These are phyloP conservation scores for Phytopythium helicoides DNA, from an alignment of 352 stramenopile genomes.

Conservation along the genomic window DNA sequence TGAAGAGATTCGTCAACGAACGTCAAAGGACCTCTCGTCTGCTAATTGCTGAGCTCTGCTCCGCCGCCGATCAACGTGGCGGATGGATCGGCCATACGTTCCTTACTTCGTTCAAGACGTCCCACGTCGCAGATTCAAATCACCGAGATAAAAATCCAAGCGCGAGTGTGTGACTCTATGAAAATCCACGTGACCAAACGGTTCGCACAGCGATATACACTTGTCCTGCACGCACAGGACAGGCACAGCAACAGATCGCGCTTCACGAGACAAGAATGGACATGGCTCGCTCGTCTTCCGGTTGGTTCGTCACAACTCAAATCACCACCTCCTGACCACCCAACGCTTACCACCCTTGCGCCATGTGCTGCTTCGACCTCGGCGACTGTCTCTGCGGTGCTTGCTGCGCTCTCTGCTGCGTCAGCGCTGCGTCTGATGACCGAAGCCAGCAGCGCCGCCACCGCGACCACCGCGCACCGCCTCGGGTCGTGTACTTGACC, in stretches of 20 bases:
- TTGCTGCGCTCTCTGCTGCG: slow-evolving; percentile 25
- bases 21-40: too few species aligned
- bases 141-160: background rate
- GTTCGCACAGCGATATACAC: background rate
- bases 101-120: slow-evolving; percentile 12
- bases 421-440: slow-evolving; percentile 11
- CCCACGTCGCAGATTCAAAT: slow-evolving; percentile 17
- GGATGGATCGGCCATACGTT: too few species aligned
- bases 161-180: background rate
- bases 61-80: too few species aligned
- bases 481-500: slow-evolving; percentile 33
- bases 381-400: slow-evolving; percentile 29
- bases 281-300: too few species aligned
- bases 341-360: background rate
- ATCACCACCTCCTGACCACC: background rate
- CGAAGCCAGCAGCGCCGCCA: slow-evolving; percentile 11
- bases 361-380: slow-evolving; percentile 14
- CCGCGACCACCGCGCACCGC: slow-evolving; percentile 10
- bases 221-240: too few species aligned
- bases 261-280: too few species aligned
- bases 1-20: too few species aligned
- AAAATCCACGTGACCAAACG: background rate
- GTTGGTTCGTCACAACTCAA: slow-evolving; percentile 1
- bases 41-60: too few species aligned
- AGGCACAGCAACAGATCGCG: too few species aligned